Base-by-base conservation (phyloP, 2,329 filamentous ascomycete species). In the Monilinia vaccinii-corymbosi region DNA sequence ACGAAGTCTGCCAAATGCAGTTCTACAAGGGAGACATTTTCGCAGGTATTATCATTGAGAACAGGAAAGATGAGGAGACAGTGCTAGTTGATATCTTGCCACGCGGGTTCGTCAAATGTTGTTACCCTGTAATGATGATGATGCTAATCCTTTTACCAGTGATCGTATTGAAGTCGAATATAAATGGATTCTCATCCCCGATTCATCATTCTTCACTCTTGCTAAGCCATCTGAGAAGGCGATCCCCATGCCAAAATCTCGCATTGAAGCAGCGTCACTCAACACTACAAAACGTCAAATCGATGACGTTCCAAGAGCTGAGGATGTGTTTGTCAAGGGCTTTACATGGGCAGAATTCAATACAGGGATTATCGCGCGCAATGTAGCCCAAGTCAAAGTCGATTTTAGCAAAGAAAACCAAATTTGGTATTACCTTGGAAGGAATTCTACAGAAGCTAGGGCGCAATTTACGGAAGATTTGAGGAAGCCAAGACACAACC, bases 401-500 rank as follows among this genome's bases (percentile, higher is more conserved):
- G 84, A 96, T 69, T 73, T 96, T 10, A 75, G 75, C 62, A 89
- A 88, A 71, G 79, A 85, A 18, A 82, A 93, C 63, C 86, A 89
- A 71, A 73, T 96, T 21, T 97, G 92, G 90, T 83, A 91, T 75
- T 97, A 97, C 72, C 80, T 99, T 62, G 90, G 90, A 36, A 84
- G 84, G 71, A 83, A 81, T 23, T 97, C 93, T 25, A 97, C 93
- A 8, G 93, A 97, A 70, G 88, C 91, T 58, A 91, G 87, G 73
- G 87, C 91, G 31, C 91, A 95, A 72, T 99, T 94, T 74, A 96
- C 92, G 5, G 89, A 94, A 68, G 85, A 96, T 74, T 83, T 81
- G 47, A 64, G 69, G 10, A 78, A 74, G 14, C 79, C 74, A n/a
- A 76, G 76, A 49, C 80, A 90, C 72, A 89, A 90, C 62, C 75